Base-by-base conservation (phyloP, 768 basidiomycete genomes). In the Pulveroboletus sp. region DNA sequence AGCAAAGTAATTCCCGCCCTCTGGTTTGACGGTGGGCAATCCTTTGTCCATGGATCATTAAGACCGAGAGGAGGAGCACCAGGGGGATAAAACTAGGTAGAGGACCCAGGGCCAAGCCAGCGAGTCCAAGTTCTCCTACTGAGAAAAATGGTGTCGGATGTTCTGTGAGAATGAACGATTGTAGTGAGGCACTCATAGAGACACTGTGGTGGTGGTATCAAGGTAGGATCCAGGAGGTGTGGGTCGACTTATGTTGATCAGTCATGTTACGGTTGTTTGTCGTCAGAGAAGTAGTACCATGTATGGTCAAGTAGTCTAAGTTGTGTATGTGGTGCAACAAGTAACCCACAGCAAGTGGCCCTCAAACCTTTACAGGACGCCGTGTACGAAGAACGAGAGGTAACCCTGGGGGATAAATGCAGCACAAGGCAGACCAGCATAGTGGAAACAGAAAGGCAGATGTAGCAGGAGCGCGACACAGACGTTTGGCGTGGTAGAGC, bases 51-150 rank as follows among this genome's bases (percentile, higher is more conserved):
- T 69, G 68, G 45, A 71, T 58, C 47, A 57, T 59, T 0, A 71
- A 21, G 4, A 61, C 37, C 0, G 61, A 53, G 0, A 70, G 40
- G 0, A 69, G 54, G 1, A 72, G 43, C 0, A 71, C 54, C 2
- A 73, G n/a, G 0, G 73, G 72, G 6, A 69, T 54, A 13, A 74
- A 69, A 8, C 55, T 54, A 0, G 73, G 69, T 8, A 63, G 36
- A 0, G 71, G 63, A 0, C 62, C 60, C 4, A 69, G 41, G 1
- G 71, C 61, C 6, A 70, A 50, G 0, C 28, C n/a, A 3, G 70
- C 54, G 0, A 73, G 50, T 0, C 18, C 18, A 15, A 64, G 35
- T 21, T 72, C 61, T 2, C 43, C 57, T 0, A 15, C n/a, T 2
- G 58, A 54, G 35, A 71, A 70, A 26, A 62, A 56, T 1, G 44